phyloP scores from a whole-genome alignment of 108 stramenopile genomes.

The Conticribra guillardii region DNA sequence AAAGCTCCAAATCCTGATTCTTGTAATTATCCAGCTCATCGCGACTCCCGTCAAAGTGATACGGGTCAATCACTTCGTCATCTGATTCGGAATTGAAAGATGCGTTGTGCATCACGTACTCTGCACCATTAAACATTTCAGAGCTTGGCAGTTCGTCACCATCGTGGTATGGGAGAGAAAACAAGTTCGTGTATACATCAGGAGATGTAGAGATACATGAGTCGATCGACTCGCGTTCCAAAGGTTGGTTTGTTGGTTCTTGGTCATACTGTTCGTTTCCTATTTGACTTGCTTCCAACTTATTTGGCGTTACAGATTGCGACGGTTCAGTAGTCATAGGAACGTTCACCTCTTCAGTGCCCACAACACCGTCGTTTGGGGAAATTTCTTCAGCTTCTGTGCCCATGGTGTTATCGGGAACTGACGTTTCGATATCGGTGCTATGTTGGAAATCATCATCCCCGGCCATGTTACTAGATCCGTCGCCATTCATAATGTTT shows the following conservation, averaged over 20 bases:
- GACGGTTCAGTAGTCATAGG: no score
- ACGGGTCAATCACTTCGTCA: constrained; percentile 31
- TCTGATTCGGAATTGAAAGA: constrained; percentile 48
- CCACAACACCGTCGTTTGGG: no score
- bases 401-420: neutral
- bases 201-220: neutral
- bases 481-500: neutral
- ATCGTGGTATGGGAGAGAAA: constrained; percentile 3
- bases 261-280: no score
- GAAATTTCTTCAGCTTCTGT: neutral
- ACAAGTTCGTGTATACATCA: neutral
- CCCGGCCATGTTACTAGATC: neutral
- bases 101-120: constrained; percentile 6
- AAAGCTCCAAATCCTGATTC: constrained; percentile 76
- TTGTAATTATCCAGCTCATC: constrained; percentile 89
- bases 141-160: constrained; percentile 2
- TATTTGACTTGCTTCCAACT: no score
- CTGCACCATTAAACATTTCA: constrained; percentile 10
- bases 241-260: neutral
- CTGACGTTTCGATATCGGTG: neutral
- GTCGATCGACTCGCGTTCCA: neutral
- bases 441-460: neutral
- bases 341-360: no score
- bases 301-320: no score
- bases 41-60: constrained; percentile 10